Evolutionary conservation across 345 rosid genomes (phyloP), one percentile per base, ranked within the genome.

Genomic region (Tarenaya hassleriana): DNA sequence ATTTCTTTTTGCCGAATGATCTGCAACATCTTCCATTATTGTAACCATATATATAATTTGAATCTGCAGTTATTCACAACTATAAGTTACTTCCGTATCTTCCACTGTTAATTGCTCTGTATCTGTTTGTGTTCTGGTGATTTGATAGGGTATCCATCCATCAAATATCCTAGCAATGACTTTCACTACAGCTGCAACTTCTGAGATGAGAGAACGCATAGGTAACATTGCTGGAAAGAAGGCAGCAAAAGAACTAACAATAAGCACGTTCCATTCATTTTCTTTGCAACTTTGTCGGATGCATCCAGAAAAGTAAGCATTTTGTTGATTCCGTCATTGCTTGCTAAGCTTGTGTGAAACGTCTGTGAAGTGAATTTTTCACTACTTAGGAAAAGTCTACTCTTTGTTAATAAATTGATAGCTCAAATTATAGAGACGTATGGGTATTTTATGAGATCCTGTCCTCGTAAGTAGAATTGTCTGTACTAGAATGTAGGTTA

Each of bases 141-240:
- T 55, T 43, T 55, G 43, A 59, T 66, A 91, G 98, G 98, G 96
- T 27, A 67, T 84, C 27, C 62, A 67, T 48, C 79, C 96, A 43
- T 80, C 96, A 60, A 91, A 91, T 70, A 74, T 91, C 63, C 73
- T 86, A 67, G 96, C 98, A 10, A 91, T 86, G 98, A 86, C 98
- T 69, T 91, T 91, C 79, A 86, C 98, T 21, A 91, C 87, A 45
- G 91, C 98, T 20, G 98, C 98, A 47, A 84, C 92, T 62, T 69
- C 82, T 50, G 98, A 91, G 80, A 91, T 91, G 96, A 77, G 91
- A 73, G 94, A 84, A 59, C 88, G 95, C 20, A 73, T 91, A 41
- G 81, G 74, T 64, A 69, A 73, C 10, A 71, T 74, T 56, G 91
- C 94, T 49, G 92, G 98, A 69, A 91, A 86, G 80, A 69, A 80